Percentiles rank a stretch among this genome's conserved stretches.
These are phyloP conservation scores for Macrolepiota fuliginosa DNA, from an alignment of 768 basidiomycete species.

Conservation along the genomic window DNA sequence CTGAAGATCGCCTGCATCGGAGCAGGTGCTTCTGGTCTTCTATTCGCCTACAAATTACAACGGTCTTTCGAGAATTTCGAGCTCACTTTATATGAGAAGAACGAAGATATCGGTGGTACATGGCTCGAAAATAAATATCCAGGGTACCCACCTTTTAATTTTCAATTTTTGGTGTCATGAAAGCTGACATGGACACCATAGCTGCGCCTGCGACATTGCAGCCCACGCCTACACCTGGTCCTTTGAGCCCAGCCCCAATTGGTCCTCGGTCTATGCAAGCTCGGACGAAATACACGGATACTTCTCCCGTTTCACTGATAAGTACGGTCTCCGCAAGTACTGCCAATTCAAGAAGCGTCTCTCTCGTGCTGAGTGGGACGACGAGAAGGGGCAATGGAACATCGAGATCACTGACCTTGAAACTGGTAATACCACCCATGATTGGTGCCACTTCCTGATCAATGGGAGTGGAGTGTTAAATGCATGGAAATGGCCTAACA, in stretches of 20 bases:
- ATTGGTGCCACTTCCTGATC: slow-evolving; percentile 25
- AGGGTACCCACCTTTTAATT: slow-evolving; percentile 22
- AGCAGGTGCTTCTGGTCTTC: no score
- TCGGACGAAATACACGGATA: slow-evolving; percentile 22
- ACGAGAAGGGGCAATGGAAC: slow-evolving; percentile 18
- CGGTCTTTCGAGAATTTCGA: slow-evolving; percentile 32
- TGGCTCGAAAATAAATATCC: slow-evolving; percentile 37
- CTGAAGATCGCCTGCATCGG: no score
- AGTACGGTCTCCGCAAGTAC: slow-evolving; percentile 22
- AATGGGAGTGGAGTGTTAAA: slow-evolving; percentile 28
- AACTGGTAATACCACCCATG: slow-evolving; percentile 9
- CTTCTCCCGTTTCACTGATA: slow-evolving; percentile 19
- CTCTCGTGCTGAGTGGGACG: slow-evolving; percentile 21
- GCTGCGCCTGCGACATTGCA: slow-evolving; percentile 21
- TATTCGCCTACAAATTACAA: slow-evolving; percentile 17
- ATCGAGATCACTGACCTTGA: slow-evolving; percentile 18
- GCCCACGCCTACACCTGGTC: slow-evolving; percentile 25
- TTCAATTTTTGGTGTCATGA: not conserved
- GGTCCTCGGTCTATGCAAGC: slow-evolving; percentile 22
- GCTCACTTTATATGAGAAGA: slow-evolving; percentile 32
- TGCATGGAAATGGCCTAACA: slow-evolving; percentile 31
- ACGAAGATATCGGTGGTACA: slow-evolving; percentile 27
- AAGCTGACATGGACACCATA: not conserved
- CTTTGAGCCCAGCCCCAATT: slow-evolving; percentile 23
- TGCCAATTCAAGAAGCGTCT: slow-evolving; percentile 19